Conservation (phyloP, 1,284 basidiomycete genomes). For the Ustilago xerochloae region DNA sequence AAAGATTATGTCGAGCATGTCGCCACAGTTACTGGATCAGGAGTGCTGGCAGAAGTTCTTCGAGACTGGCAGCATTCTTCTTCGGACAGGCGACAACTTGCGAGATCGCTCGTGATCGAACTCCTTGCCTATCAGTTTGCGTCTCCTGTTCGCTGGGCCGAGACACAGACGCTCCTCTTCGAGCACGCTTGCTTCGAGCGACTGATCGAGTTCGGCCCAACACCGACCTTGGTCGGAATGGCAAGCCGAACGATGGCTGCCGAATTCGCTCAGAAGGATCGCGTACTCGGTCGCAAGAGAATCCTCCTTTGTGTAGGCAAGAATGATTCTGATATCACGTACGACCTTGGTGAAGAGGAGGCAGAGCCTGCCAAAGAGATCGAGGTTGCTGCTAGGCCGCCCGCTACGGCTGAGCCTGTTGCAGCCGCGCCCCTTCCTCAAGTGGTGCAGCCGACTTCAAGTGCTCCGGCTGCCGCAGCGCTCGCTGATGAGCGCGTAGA, state of each 20-base stretch:
- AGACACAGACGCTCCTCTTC: constrained; percentile 96
- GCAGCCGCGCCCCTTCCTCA: constrained; percentile 70
- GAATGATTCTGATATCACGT: constrained; percentile 96
- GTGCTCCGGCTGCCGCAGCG: constrained; percentile 73
- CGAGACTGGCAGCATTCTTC: constrained; percentile 86
- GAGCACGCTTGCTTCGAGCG: constrained; percentile 87
- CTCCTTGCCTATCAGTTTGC: constrained; percentile 92
- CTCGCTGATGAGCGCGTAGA: constrained; percentile 91
- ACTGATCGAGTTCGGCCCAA: constrained; percentile 93
- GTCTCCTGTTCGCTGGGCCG: constrained; percentile 89
- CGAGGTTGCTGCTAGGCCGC: constrained; percentile 68
- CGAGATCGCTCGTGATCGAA: constrained; percentile 94
- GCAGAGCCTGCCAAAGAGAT: too few relatives aligned
- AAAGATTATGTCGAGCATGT: constrained; percentile 93
- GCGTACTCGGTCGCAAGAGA: constrained; percentile 81
- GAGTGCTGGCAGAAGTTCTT: constrained; percentile 91
- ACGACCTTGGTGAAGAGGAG: constrained; percentile 98
- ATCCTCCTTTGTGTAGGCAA: constrained; percentile 92
- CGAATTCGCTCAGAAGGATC: constrained; percentile 87
- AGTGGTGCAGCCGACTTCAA: constrained; percentile 72
- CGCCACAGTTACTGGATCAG: constrained; percentile 72
- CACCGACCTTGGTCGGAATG: constrained; percentile 95
- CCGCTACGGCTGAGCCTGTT: constrained; percentile 65
- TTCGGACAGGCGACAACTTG: constrained; percentile 88
- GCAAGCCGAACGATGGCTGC: constrained; percentile 88